phyloP scores from a whole-genome alignment of 2,329 filamentous ascomycete species.

The Diaporthe australafricana region DNA sequence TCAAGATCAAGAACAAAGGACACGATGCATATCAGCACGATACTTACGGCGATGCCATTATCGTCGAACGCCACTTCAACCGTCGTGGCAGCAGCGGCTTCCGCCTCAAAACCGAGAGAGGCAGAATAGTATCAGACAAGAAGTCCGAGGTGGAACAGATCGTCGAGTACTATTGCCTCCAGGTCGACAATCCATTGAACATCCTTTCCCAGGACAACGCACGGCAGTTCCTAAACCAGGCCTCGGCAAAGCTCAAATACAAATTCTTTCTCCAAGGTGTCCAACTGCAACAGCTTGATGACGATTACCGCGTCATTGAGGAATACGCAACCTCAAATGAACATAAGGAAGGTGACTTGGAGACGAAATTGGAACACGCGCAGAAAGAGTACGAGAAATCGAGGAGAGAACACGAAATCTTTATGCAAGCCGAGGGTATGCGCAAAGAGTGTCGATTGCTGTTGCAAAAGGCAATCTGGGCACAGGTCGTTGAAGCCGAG shows the following conservation, averaged over 20 bases:
- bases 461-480: constrained; percentile 82
- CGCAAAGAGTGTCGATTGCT: constrained; percentile 70
- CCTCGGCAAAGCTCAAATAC: constrained; percentile 87
- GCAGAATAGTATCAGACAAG: constrained; percentile 81
- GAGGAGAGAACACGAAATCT: constrained; percentile 71
- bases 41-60: constrained; percentile 85
- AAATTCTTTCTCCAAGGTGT: constrained; percentile 96
- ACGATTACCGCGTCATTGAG: constrained; percentile 87
- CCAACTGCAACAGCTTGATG: constrained; percentile 90
- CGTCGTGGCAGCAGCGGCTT: constrained; percentile 81
- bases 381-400: constrained; percentile 70
- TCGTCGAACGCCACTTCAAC: constrained; percentile 90
- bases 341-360: constrained; percentile 69
- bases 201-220: constrained; percentile 96
- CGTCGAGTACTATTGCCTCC: constrained; percentile 90
- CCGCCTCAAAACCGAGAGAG: constrained; percentile 82
- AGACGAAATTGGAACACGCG: constrained; percentile 73
- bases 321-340: constrained; percentile 81
- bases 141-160: constrained; percentile 92
- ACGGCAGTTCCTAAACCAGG: constrained; percentile 89
- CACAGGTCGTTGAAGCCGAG: constrained; percentile 85
- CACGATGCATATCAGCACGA: constrained; percentile 86
- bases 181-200: constrained; percentile 97
- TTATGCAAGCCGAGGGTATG: constrained; percentile 75
- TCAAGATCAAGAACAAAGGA: constrained; percentile 92